phyloP scores from a whole-genome alignment of 768 basidiomycete species.

The Phlebiopsis flavidoalba region DNA sequence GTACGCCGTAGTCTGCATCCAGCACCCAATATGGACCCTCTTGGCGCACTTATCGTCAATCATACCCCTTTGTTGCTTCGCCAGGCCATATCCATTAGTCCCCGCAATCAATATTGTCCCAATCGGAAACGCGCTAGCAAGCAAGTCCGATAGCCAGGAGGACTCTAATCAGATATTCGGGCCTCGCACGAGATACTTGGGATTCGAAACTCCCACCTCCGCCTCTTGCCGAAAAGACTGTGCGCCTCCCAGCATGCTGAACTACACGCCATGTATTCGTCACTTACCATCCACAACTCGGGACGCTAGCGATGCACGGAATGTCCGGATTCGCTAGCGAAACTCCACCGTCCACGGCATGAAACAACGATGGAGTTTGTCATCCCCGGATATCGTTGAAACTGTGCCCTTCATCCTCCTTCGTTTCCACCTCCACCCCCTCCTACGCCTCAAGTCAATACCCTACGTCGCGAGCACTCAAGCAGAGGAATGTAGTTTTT shows the following conservation, averaged over 20 bases:
- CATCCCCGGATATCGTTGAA: background rate
- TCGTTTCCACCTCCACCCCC: conserved; percentile 6
- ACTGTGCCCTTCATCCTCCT: conserved; percentile 2
- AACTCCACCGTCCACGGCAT: no score
- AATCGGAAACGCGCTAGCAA: conserved; percentile 3
- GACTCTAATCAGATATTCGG: background rate
- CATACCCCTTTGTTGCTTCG: background rate
- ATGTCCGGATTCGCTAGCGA: no score
- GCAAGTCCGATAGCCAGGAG: background rate
- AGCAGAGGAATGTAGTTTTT: background rate
- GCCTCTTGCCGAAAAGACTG: background rate
- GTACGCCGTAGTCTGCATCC: background rate
- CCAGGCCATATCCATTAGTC: background rate
- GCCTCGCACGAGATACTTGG: background rate
- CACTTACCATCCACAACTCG: no score
- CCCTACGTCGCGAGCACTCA: background rate
- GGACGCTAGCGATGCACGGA: no score
- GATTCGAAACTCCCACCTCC: background rate
- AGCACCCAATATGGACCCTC: background rate
- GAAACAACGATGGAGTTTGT: no score
- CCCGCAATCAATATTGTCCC: no score
- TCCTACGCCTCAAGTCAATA: conserved; percentile 1
- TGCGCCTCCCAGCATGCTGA: no score
- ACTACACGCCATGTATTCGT: no score
- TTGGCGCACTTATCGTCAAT: background rate